These are phyloP conservation scores for Penicillium manginii DNA, from an alignment of 495 filamentous ascomycete species.

Conservation along the genomic window DNA sequence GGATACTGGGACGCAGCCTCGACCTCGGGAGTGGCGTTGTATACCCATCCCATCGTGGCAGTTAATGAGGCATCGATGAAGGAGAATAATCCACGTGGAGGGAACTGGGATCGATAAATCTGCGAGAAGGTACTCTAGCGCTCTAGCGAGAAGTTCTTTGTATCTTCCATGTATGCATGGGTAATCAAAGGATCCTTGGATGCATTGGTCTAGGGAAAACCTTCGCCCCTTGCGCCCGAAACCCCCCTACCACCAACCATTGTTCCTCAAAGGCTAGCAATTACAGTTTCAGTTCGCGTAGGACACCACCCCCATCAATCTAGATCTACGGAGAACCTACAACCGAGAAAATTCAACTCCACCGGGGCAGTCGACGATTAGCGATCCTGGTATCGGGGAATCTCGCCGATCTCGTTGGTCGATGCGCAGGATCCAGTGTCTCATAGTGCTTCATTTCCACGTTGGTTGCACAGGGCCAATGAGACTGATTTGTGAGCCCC, in stretches of 20 bases:
- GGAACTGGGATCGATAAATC: background rate
- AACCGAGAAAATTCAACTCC: background rate
- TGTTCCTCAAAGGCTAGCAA: background rate
- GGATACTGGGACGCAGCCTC: constrained; percentile 45
- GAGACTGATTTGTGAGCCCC: background rate
- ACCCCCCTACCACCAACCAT: background rate
- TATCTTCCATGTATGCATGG: background rate
- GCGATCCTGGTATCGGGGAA: background rate
- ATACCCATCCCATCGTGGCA: constrained; percentile 46
- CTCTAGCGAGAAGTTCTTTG: background rate
- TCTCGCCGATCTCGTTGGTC: constrained; percentile 6
- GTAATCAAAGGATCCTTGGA: background rate
- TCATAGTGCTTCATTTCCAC: constrained; percentile 2
- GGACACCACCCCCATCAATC: background rate
- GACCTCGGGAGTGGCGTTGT: constrained; percentile 45
- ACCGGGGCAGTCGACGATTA: background rate
- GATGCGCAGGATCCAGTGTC: background rate
- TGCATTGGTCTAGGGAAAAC: background rate
- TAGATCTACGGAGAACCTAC: too few relatives aligned
- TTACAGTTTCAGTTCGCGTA: background rate
- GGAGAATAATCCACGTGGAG: constrained; percentile 3
- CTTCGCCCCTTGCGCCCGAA: constrained; percentile 3
- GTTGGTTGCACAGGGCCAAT: background rate
- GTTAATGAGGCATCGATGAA: constrained; percentile 4
- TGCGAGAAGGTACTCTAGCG: background rate